Evolutionary conservation across 345 rosid genomes (phyloP).

Genomic region (Corymbia maculata): DNA sequence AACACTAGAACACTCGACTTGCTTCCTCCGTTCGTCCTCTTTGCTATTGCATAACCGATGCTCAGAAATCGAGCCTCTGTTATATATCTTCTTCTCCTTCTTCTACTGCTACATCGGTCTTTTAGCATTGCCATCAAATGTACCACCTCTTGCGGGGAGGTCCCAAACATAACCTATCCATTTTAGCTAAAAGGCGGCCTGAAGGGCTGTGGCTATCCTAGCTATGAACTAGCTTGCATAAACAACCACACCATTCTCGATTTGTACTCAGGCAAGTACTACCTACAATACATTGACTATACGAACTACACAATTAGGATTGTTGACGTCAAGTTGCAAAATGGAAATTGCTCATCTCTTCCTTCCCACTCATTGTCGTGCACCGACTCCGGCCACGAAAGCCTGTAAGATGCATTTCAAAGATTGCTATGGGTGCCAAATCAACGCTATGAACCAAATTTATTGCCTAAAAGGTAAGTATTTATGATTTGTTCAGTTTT

Average conservation of each 20-base stretch:
- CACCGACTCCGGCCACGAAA: no score
- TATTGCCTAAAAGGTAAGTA: no score
- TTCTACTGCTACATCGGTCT: neutral
- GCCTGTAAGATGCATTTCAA: no score
- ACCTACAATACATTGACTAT: neutral
- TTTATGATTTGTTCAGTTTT: no score
- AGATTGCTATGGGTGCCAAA: no score
- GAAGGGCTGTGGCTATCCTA: rapidly evolving
- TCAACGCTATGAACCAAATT: no score
- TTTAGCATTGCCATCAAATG: neutral
- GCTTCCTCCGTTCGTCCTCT: neutral
- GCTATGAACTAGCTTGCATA: neutral
- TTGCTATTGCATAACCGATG: neutral
- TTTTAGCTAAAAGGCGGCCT: neutral
- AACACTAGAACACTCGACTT: neutral
- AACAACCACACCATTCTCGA: neutral
- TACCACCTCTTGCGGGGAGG: neutral
- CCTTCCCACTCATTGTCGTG: neutral
- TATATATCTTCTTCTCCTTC: neutral
- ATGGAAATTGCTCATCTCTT: neutral
- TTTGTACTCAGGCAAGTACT: neutral
- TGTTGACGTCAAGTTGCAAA: neutral
- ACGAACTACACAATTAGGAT: no score
- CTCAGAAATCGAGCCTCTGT: neutral
- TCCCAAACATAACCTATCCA: rapidly evolving